These are phyloP conservation scores for Suillus subluteus DNA, from an alignment of 768 basidiomycete genomes.

Conservation along the genomic window DNA sequence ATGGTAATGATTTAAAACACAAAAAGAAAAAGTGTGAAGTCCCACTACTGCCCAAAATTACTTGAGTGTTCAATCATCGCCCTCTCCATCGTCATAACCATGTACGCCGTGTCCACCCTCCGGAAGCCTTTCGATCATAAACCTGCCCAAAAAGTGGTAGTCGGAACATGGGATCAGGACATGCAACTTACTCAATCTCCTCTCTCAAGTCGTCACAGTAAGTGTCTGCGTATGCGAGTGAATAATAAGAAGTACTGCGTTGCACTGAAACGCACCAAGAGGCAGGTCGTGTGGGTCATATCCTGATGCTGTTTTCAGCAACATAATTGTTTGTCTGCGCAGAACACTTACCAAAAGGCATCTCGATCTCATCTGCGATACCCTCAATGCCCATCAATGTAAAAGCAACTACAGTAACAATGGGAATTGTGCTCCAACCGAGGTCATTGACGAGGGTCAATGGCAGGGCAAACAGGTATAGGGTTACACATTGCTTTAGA, in stretches of 20 bases:
- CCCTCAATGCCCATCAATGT: constrained; percentile 96
- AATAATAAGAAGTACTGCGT: constrained; percentile 6
- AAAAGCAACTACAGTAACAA: constrained; percentile 86
- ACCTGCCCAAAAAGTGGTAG: constrained; percentile 43
- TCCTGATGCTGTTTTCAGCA: constrained; percentile 39
- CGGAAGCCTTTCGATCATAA: constrained; percentile 68
- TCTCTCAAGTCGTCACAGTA: constrained; percentile 88
- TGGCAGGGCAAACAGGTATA: constrained; percentile 91
- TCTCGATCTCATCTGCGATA: constrained; percentile 93
- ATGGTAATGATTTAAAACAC: constrained; percentile 5
- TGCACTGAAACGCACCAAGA: constrained; percentile 52
- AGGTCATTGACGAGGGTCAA: constrained; percentile 83
- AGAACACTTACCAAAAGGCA: constrained; percentile 77
- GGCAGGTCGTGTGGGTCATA: constrained; percentile 72
- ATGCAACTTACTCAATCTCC: constrained; percentile 69
- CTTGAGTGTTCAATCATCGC: constrained; percentile 62
- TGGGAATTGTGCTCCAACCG: constrained; percentile 83
- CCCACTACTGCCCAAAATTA: not conserved
- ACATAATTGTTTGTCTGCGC: constrained; percentile 6
- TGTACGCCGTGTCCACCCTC: constrained; percentile 74
- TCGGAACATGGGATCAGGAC: constrained; percentile 7
- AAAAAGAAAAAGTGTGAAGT: not conserved
- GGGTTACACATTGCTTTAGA: constrained; percentile 91
- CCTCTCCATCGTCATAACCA: constrained; percentile 81
- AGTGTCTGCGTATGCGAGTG: constrained; percentile 51